A percentile compares a stretch with the other conserved stretches of the same genome.
Evolutionary conservation across 345 rosid species (phyloP).

Genomic region (Gossypium bickii): DNA sequence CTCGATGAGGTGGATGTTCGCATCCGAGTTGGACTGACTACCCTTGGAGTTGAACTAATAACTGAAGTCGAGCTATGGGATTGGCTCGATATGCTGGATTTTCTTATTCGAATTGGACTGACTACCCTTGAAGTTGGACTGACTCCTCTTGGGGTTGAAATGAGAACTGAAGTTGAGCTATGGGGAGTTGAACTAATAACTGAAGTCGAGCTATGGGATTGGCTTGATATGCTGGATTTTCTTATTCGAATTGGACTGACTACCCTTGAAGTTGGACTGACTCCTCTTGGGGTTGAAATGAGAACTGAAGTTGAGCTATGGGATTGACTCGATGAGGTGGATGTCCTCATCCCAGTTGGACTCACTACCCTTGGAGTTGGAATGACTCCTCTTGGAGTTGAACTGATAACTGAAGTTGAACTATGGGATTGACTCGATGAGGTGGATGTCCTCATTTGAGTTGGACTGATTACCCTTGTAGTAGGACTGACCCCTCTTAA

Average conservation of each 20-base stretch:
- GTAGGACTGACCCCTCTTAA: constrained; percentile 26
- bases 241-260: constrained; percentile 66
- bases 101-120: constrained; percentile 65
- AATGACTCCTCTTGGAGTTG: constrained; percentile 44
- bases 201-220: constrained; percentile 55
- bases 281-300: constrained; percentile 37
- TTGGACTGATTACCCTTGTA: constrained; percentile 33
- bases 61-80: constrained; percentile 62
- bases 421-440: constrained; percentile 5
- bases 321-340: constrained; percentile 45
- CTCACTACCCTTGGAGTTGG: constrained; percentile 43
- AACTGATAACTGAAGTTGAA: constrained; percentile 55
- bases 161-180: constrained; percentile 73
- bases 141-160: constrained; percentile 34
- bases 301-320: constrained; percentile 69
- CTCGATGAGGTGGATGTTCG: constrained; percentile 33
- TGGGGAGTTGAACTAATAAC: constrained; percentile 52
- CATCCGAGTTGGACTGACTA: constrained; percentile 59
- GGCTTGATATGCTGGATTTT: constrained; percentile 41
- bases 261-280: constrained; percentile 37
- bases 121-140: constrained; percentile 37
- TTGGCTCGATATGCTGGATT: constrained; percentile 45
- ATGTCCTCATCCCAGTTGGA: constrained; percentile 60
- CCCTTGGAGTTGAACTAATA: constrained; percentile 55
- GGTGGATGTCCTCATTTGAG: not conserved